These are phyloP conservation scores for Wickerhamiella dianesei DNA, from an alignment of 805 yeast genomes.

Conservation along the genomic window DNA sequence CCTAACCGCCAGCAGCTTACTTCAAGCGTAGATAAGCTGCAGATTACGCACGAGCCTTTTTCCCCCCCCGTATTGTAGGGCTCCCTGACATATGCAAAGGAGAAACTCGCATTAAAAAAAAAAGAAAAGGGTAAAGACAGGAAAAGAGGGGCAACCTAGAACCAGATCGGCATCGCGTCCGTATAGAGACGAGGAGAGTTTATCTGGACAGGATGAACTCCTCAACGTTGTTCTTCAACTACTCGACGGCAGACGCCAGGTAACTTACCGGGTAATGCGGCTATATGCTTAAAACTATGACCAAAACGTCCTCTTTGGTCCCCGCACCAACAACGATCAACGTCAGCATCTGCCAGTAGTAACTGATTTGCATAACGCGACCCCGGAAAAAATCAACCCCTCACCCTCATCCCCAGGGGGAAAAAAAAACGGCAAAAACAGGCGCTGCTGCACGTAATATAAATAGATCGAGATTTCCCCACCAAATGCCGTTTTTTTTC, in stretches of 20 bases:
- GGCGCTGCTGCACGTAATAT: neutral
- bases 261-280: too few species aligned
- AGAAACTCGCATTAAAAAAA: neutral
- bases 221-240: too few species aligned
- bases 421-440: neutral
- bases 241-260: too few species aligned
- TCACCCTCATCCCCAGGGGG: neutral
- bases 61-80: neutral
- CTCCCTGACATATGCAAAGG: neutral
- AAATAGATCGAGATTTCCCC: neutral
- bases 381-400: neutral
- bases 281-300: neutral
- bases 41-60: neutral
- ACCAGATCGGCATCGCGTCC: too few species aligned
- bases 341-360: neutral
- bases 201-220: too few species aligned
- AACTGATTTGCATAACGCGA: neutral
- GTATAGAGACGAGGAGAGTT: too few species aligned
- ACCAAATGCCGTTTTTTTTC: too few species aligned
- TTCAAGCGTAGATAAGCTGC: neutral
- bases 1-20: neutral
- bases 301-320: neutral
- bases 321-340: neutral
- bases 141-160: too few species aligned
- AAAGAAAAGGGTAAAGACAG: neutral